These are phyloP conservation scores for Cydonia oblonga DNA, from an alignment of 331 rosid species.

Conservation along the genomic window DNA sequence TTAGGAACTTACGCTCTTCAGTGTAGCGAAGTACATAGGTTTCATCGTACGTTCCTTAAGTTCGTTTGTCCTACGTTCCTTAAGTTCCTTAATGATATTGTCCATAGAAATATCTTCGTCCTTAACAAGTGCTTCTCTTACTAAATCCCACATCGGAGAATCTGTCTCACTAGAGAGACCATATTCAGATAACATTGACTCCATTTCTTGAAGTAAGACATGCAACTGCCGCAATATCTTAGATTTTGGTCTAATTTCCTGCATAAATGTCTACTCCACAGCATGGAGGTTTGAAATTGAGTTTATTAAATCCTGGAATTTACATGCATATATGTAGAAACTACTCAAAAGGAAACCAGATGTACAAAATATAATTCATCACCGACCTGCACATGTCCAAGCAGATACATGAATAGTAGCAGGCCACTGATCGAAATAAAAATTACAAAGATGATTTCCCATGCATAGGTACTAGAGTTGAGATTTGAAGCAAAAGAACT, in stretches of 20 bases:
- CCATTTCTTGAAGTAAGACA: neutral
- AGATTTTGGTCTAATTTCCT: neutral
- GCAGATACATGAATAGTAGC: neutral
- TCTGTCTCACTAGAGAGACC: too few species aligned
- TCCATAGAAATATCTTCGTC: too few species aligned
- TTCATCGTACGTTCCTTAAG: too few species aligned
- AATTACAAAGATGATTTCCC: neutral
- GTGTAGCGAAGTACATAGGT: too few species aligned
- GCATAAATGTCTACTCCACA: neutral
- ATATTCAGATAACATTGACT: too few species aligned
- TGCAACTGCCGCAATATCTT: neutral
- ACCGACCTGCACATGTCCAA: constrained; percentile 4
- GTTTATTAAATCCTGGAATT: neutral
- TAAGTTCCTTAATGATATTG: too few species aligned
- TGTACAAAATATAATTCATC: neutral
- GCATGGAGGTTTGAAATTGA: neutral
- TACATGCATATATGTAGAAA: neutral
- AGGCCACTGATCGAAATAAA: neutral
- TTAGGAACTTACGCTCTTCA: too few species aligned
- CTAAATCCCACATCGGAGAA: too few species aligned
- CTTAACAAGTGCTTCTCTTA: too few species aligned
- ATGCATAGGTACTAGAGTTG: neutral
- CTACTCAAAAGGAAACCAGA: neutral
- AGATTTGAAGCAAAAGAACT: neutral
- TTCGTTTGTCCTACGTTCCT: too few species aligned